These are phyloP conservation scores for Daucus carota DNA, from an alignment of 129 eudicot genomes.

Conservation along the genomic window DNA sequence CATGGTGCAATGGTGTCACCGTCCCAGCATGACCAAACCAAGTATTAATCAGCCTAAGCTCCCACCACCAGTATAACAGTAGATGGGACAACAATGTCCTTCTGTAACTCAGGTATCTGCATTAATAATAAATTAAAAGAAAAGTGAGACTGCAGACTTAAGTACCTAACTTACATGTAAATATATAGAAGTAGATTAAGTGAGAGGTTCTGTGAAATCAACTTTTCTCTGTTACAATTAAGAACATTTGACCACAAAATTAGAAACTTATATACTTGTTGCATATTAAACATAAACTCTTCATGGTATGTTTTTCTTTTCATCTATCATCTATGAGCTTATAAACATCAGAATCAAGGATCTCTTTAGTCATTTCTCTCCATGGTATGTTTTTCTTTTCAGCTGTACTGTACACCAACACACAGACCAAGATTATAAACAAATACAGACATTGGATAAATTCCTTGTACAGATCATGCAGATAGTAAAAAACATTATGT, in stretches of 20 bases:
- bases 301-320: no score
- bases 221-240: no score
- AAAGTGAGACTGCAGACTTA: background rate
- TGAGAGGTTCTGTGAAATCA: no score
- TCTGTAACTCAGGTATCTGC: constrained; percentile 87
- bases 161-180: background rate
- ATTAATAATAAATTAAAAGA: background rate
- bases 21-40: constrained; percentile 99
- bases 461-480: no score
- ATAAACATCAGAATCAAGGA: constrained; percentile 86
- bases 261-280: no score
- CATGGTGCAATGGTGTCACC: constrained; percentile 97
- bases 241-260: no score
- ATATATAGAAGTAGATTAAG: no score
- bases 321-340: constrained; percentile 55
- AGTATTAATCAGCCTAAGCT: constrained; percentile 77
- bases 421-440: background rate
- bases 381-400: constrained; percentile 91
- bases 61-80: constrained; percentile 92
- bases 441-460: background rate
- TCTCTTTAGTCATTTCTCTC: constrained; percentile 82
- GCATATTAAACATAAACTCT: no score
- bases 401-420: constrained; percentile 65
- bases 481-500: no score
- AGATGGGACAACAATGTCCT: constrained; percentile 82